phyloP scores from a whole-genome alignment of 371 early-diverging fungal genomes.

The Mucor circinelloides region DNA sequence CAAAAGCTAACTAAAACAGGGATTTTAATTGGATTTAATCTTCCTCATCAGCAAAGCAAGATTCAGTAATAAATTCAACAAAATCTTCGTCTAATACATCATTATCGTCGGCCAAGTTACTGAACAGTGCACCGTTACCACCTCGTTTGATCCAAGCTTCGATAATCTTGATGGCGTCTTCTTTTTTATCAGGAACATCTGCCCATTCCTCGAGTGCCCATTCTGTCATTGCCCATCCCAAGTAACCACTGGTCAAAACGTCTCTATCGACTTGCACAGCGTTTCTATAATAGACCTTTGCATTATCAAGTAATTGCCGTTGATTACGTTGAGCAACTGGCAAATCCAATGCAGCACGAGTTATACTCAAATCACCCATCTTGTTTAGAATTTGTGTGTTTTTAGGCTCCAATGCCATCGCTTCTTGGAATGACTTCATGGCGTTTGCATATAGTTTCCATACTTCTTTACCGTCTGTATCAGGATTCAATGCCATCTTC shows the following conservation, averaged over 20 bases:
- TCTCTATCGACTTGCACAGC: constrained; percentile 44
- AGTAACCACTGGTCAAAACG: constrained; percentile 39
- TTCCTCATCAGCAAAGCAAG: constrained; percentile 34
- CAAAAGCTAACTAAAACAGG: neutral
- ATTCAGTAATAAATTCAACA: constrained; percentile 37
- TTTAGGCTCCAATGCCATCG: constrained; percentile 53
- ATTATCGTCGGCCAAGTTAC: constrained; percentile 38
- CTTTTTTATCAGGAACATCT: constrained; percentile 22
- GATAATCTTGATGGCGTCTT: constrained; percentile 39
- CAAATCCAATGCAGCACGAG: constrained; percentile 48
- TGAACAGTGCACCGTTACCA: constrained; percentile 35
- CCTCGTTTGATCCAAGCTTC: constrained; percentile 45
- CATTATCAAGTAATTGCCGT: constrained; percentile 57
- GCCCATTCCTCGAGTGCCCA: constrained; percentile 49
- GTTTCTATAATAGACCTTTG: constrained; percentile 47
- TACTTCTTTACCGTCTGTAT: constrained; percentile 39
- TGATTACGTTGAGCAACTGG: constrained; percentile 55
- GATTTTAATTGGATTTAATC: constrained; percentile 7
- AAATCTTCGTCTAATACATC: constrained; percentile 41
- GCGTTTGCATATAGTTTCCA: constrained; percentile 59
- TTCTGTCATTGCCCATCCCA: constrained; percentile 44
- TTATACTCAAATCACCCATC: constrained; percentile 60
- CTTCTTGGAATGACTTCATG: constrained; percentile 55
- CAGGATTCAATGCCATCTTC: constrained; percentile 14
- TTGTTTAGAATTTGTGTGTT: constrained; percentile 60